Evolutionary conservation across 2,329 filamentous ascomycete genomes (phyloP).

Genomic region (Aspergillus felis): DNA sequence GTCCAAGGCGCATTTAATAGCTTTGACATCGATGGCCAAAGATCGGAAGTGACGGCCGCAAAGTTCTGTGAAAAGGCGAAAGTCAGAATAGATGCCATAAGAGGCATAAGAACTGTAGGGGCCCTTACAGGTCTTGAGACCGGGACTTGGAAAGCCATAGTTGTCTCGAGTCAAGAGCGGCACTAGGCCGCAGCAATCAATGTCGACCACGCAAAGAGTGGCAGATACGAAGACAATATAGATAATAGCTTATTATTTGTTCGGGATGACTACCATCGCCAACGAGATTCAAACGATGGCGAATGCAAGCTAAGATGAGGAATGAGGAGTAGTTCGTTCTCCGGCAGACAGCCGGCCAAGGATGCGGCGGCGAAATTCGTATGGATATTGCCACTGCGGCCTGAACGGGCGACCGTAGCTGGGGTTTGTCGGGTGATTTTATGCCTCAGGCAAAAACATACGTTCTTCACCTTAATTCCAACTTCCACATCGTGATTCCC

Average conservation of each 20-base stretch:
- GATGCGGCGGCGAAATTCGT: conserved; percentile 31
- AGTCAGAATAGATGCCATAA: conserved; percentile 10
- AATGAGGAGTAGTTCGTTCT: conserved; percentile 1
- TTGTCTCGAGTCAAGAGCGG: conserved; percentile 33
- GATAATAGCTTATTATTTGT: conserved; percentile 10
- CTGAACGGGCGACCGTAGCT: conserved; percentile 16
- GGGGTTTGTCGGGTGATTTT: conserved; percentile 16
- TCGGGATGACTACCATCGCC: conserved; percentile 23
- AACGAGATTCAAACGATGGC: conserved; percentile 17
- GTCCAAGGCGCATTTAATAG: conserved; percentile 36
- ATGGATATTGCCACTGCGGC: conserved; percentile 23
- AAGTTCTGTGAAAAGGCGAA: conserved; percentile 38
- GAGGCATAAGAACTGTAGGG: neutral
- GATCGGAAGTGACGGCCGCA: conserved; percentile 38
- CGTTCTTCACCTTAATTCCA: neutral
- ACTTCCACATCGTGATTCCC: neutral
- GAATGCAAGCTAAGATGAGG: conserved; percentile 6
- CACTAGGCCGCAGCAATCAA: conserved; percentile 32
- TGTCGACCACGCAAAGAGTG: conserved; percentile 5
- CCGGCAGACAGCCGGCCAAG: conserved; percentile 3
- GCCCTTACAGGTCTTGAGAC: conserved; percentile 45
- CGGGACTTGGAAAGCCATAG: conserved; percentile 52
- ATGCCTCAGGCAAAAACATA: conserved; percentile 6
- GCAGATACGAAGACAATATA: conserved; percentile 1
- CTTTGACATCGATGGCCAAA: conserved; percentile 43